These are phyloP conservation scores for Suillus discolor DNA, from an alignment of 768 basidiomycete species.

Conservation along the genomic window DNA sequence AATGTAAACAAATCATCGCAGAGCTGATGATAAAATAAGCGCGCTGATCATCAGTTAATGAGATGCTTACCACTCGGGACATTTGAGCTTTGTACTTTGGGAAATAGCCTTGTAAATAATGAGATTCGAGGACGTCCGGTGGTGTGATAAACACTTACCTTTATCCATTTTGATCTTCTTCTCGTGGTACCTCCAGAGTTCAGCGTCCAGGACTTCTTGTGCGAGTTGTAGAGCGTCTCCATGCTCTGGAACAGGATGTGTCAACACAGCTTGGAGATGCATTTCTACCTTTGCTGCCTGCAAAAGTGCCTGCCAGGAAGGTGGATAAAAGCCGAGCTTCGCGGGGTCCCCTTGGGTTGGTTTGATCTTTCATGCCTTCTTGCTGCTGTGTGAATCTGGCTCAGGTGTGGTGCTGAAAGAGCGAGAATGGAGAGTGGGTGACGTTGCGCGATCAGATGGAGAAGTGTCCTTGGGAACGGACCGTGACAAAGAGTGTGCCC, in stretches of 20 bases:
- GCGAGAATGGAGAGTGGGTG: background rate
- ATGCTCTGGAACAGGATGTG: background rate
- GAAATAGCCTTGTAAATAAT: background rate
- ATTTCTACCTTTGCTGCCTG: background rate
- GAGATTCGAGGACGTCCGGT: background rate
- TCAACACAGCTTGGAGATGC: background rate
- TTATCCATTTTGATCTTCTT: background rate
- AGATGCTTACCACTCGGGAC: background rate
- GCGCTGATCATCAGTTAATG: background rate
- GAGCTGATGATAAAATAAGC: background rate
- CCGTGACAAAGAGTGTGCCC: too few species aligned
- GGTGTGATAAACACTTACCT: background rate
- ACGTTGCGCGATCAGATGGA: background rate
- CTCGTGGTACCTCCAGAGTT: background rate
- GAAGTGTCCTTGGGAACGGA: background rate
- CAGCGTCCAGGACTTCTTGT: background rate
- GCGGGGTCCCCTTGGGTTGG: background rate
- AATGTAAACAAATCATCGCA: background rate
- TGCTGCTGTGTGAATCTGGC: background rate
- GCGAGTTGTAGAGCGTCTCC: background rate
- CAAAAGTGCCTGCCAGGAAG: background rate
- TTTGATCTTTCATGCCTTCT: background rate
- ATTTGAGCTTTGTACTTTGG: background rate
- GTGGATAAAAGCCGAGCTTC: background rate
- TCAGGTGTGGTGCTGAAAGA: background rate